These are phyloP conservation scores for Litchi chinensis DNA, from an alignment of 345 rosid genomes.

Conservation along the genomic window DNA sequence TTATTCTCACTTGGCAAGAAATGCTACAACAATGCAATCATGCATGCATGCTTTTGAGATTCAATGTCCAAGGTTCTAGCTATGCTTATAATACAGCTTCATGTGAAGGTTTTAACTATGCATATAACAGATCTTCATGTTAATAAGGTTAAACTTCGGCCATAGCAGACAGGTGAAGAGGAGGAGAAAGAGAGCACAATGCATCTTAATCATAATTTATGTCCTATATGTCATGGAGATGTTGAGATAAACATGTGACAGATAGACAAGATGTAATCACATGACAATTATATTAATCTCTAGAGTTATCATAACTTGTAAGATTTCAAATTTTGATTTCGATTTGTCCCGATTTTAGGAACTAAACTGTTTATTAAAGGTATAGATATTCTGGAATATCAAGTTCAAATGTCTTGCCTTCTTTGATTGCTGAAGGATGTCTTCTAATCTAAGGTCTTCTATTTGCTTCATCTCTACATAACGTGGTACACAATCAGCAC, in stretches of 20 bases:
- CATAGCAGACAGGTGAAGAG: neutral
- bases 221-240: neutral
- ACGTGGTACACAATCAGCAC: constrained; percentile 79
- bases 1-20: neutral
- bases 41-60: neutral
- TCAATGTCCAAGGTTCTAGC: neutral
- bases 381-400: neutral
- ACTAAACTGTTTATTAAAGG: neutral
- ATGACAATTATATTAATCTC: neutral
- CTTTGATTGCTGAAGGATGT: constrained; percentile 43
- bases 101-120: neutral
- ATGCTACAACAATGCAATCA: neutral
- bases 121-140: neutral
- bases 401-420: constrained; percentile 48
- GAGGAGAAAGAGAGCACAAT: neutral
- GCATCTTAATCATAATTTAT: neutral
- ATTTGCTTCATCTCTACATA: constrained; percentile 63
- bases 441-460: constrained; percentile 52
- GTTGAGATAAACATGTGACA: neutral
- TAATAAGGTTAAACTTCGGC: neutral
- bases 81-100: neutral
- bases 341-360: neutral
- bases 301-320: neutral
- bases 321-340: neutral
- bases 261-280: neutral